Percentiles rank a stretch among this genome's conserved stretches.
These are phyloP conservation scores for Globisporangium lucens DNA, from an alignment of 352 stramenopile species.

Conservation along the genomic window DNA sequence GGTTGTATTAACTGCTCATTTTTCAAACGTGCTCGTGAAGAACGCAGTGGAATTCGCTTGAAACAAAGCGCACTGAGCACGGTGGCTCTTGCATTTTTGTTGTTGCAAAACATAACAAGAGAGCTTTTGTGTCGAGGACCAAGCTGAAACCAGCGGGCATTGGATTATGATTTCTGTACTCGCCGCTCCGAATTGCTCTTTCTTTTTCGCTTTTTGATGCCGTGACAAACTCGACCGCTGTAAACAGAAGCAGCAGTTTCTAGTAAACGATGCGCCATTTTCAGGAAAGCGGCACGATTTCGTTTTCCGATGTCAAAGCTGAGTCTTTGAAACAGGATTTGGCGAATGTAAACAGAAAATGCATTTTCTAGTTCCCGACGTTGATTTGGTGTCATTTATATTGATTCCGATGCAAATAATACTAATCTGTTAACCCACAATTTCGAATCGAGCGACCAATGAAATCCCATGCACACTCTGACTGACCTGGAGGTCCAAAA, in stretches of 20 bases:
- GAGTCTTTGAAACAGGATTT: background rate
- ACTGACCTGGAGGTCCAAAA: background rate
- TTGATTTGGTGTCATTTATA: background rate
- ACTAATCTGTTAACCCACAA: background rate
- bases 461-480: background rate
- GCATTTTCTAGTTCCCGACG: background rate
- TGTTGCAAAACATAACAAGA: background rate
- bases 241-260: conserved; percentile 4
- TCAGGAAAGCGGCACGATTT: background rate
- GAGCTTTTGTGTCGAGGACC: background rate
- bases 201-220: conserved; percentile 1
- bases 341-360: background rate
- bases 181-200: background rate
- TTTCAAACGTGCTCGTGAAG: background rate
- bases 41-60: background rate
- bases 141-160: background rate
- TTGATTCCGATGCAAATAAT: background rate
- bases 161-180: background rate
- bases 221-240: background rate
- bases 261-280: background rate
- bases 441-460: background rate
- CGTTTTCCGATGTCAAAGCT: background rate
- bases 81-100: background rate
- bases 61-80: background rate
- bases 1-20: background rate